Base-by-base conservation (phyloP, 305 asterid species). In the Fraxinus ornus region DNA sequence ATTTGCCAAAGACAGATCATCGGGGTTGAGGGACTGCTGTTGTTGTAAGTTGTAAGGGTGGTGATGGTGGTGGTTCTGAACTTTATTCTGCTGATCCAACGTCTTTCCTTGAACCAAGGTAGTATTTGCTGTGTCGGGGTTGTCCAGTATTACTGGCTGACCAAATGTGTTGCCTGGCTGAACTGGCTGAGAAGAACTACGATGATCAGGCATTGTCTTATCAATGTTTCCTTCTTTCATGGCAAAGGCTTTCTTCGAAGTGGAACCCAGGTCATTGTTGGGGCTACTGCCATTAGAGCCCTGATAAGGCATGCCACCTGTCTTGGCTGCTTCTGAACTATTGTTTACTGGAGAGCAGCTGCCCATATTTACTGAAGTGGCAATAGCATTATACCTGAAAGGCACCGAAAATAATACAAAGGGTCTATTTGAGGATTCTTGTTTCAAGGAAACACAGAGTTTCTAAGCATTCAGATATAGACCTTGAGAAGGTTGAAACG, bases 181-280 rank as follows among this genome's bases (percentile, higher is more conserved):
- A 77, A 85, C 84, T 39, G 80, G 84, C 52, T 86, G 88, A 79
- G 81, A 85, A 68, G 86, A 85, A 78, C 62, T 75, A 39, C 84
- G 77, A 79, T 76, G 85, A 36, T 81, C 80, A 66, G 78, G 74
- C 2, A 78, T 52, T 70, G 73, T 47, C 64, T 81, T 87, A 32
- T 87, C 86, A 36, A 19, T 72, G 52, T 60, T 26, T 76, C 83
- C 73, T 79, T 87, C 90, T 70, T 73, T 75, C 80, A 83, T 89
- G 85, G 66, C 68, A 52, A 83, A 86, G 55, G 70, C 84, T 9
- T 83, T 84, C 75, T 84, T 87, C n/a, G 89, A 84, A 10, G 92
- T 84, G 77, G 92, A 89, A 26, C 91, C 91, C 92, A 86, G 84
- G n/a, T 89, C 88, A 74, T 84, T 84, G 86, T 87, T 89, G 87